A percentile compares a stretch with the other conserved stretches of the same genome.
These are phyloP conservation scores for Xylariales sp. DNA, from an alignment of 2,329 filamentous ascomycete species.

Conservation along the genomic window DNA sequence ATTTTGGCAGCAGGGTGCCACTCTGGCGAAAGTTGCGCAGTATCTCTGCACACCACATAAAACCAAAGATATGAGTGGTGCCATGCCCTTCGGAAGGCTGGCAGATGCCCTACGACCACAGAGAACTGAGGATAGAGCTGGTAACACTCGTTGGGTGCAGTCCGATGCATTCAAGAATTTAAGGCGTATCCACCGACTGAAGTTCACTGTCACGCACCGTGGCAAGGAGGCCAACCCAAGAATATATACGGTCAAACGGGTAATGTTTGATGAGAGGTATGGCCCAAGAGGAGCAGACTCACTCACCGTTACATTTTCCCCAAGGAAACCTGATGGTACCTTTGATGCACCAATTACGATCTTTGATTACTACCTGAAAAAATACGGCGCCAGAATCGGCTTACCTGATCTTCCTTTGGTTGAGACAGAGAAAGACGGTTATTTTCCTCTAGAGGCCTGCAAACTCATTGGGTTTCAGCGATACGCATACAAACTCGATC, in stretches of 20 bases:
- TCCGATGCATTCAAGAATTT: constrained; percentile 53
- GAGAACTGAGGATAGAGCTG: constrained; percentile 12
- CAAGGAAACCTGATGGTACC: constrained; percentile 28
- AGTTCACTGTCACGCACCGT: constrained; percentile 52
- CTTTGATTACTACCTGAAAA: constrained; percentile 50
- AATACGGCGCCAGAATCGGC: constrained; percentile 47
- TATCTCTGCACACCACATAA: constrained; percentile 15
- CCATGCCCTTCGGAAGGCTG: constrained; percentile 19
- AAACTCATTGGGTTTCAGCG: constrained; percentile 49
- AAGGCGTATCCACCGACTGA: constrained; percentile 48
- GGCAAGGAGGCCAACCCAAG: constrained; percentile 41
- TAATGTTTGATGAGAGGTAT: constrained; percentile 42
- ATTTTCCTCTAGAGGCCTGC: constrained; percentile 61
- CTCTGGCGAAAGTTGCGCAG: constrained; percentile 31
- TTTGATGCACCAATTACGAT: constrained; percentile 30
- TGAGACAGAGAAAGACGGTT: constrained; percentile 47
- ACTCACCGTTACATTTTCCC: constrained; percentile 52
- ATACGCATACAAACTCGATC: constrained; percentile 59
- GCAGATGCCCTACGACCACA: constrained; percentile 30
- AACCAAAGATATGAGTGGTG: constrained; percentile 19
- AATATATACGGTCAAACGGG: constrained; percentile 46
- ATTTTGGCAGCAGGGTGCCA: constrained; percentile 62
- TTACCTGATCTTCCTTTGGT: constrained; percentile 51
- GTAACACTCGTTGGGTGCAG: constrained; percentile 21
- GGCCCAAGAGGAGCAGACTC: constrained; percentile 43